A percentile compares a stretch with the other conserved stretches of the same genome.
phyloP scores from a whole-genome alignment of 73 alveolate genomes.

The Paramecium caudatum region DNA sequence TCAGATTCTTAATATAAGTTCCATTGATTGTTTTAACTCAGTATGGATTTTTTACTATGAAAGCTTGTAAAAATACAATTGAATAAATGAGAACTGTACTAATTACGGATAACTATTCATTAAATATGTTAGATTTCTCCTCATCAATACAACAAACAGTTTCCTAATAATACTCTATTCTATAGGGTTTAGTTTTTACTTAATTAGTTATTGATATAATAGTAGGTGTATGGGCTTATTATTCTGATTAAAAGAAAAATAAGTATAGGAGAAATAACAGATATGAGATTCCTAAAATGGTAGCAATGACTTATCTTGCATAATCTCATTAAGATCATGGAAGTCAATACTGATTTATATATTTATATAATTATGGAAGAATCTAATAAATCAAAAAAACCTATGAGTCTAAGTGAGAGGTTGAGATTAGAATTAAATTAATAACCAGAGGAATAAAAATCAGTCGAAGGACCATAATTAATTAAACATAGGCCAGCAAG shows the following conservation, averaged over 20 bases:
- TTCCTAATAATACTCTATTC: not conserved
- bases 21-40: not conserved
- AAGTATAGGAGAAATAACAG: not conserved
- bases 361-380: slow-evolving; percentile 28
- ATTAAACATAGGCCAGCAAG: not conserved
- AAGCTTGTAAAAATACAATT: not conserved
- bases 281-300: not conserved
- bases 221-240: not conserved
- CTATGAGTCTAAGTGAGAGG: slow-evolving; percentile 24
- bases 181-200: not conserved
- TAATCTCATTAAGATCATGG: no score
- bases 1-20: not conserved
- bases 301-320: no score
- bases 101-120: not conserved
- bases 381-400: not conserved
- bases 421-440: slow-evolving; percentile 24
- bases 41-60: not conserved
- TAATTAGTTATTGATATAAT: not conserved
- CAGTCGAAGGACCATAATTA: slow-evolving; percentile 29
- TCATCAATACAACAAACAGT: not conserved
- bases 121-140: not conserved
- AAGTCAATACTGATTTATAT: no score
- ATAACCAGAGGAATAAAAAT: not conserved
- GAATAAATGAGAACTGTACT: not conserved
- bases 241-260: not conserved